A percentile compares a stretch with the other conserved stretches of the same genome.
Evolutionary conservation across 805 yeast species (phyloP).

Genomic region (Cyberlindnera amylophila): DNA sequence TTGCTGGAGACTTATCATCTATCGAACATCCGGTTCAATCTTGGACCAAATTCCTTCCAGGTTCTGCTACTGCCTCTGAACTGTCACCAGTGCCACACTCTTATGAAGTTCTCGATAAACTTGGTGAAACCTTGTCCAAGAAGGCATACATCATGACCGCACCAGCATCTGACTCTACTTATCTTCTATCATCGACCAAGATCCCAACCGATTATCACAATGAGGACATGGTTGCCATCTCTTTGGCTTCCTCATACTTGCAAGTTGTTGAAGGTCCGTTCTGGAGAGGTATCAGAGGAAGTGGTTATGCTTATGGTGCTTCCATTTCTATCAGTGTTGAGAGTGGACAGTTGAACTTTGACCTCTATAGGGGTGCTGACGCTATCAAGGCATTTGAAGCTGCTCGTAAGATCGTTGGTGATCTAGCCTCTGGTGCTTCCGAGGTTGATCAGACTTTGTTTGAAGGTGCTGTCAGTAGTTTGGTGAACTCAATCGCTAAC

Average conservation of each 20-base stretch:
- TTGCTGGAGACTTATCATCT: slow-evolving; percentile 62
- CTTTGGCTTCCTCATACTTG: slow-evolving; percentile 70
- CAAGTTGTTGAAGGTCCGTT: slow-evolving; percentile 94
- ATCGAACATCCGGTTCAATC: slow-evolving; percentile 53
- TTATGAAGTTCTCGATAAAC: slow-evolving; percentile 45
- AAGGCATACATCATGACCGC: slow-evolving; percentile 64
- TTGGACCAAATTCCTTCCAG: slow-evolving; percentile 43
- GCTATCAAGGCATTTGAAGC: slow-evolving; percentile 56
- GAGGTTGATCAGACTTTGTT: slow-evolving; percentile 56
- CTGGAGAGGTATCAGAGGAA: slow-evolving; percentile 94
- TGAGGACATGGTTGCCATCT: slow-evolving; percentile 64
- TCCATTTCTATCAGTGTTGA: slow-evolving; percentile 56
- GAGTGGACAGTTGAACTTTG: slow-evolving; percentile 60
- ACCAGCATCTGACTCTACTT: slow-evolving; percentile 84
- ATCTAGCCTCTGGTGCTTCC: slow-evolving; percentile 49
- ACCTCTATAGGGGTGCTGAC: slow-evolving; percentile 82
- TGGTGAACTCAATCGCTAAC: slow-evolving; percentile 69
- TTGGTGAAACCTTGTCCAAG: slow-evolving; percentile 49
- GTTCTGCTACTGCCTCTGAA: background rate
- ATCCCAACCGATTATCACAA: slow-evolving; percentile 55
- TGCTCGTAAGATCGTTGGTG: slow-evolving; percentile 61
- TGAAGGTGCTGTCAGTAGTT: slow-evolving; percentile 71
- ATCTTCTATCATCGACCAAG: slow-evolving; percentile 53
- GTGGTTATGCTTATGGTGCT: slow-evolving; percentile 92
- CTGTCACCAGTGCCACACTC: slow-evolving; percentile 48